A percentile compares a stretch with the other conserved stretches of the same genome.
Evolutionary conservation across 2,329 filamentous ascomycete genomes (phyloP).

Genomic region (Arthrobotrys pseudoclavata): DNA sequence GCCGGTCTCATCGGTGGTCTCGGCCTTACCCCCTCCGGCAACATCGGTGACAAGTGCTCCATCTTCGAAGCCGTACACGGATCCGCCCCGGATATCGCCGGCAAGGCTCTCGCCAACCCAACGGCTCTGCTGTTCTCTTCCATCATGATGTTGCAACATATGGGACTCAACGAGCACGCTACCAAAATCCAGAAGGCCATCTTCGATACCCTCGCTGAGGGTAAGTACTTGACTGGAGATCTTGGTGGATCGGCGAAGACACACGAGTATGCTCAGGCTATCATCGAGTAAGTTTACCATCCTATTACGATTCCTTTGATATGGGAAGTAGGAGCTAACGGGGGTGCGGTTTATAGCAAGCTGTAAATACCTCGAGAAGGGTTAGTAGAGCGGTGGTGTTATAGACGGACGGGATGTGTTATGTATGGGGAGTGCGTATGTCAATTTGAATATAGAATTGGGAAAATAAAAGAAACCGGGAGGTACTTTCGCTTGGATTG

Average conservation of each 20-base stretch:
- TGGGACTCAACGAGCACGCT: slow-evolving; percentile 89
- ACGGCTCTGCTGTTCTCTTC: slow-evolving; percentile 94
- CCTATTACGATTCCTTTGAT: not conserved
- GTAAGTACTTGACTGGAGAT: slow-evolving; percentile 95
- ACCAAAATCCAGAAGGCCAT: slow-evolving; percentile 91
- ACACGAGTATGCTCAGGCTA: slow-evolving; percentile 90
- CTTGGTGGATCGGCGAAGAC: slow-evolving; percentile 97
- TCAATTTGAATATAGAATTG: slow-evolving; percentile 44
- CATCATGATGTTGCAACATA: slow-evolving; percentile 99
- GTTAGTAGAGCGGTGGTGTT: not conserved
- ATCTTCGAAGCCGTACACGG: slow-evolving; percentile 99
- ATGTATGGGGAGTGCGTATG: slow-evolving; percentile 18
- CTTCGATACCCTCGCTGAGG: slow-evolving; percentile 94
- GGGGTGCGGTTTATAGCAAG: slow-evolving; percentile 28
- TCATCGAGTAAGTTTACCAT: slow-evolving; percentile 73
- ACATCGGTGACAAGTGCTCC: slow-evolving; percentile 99
- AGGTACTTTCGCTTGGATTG: slow-evolving; percentile 15
- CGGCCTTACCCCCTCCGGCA: slow-evolving; percentile 95
- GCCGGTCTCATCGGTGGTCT: slow-evolving; percentile 98
- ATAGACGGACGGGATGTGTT: not conserved
- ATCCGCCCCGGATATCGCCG: slow-evolving; percentile 94
- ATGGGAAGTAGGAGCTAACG: slow-evolving; percentile 2
- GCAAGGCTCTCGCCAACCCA: slow-evolving; percentile 95
- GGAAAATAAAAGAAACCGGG: slow-evolving; percentile 11
- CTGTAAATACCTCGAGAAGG: slow-evolving; percentile 24